A percentile compares a stretch with the other conserved stretches of the same genome.
Evolutionary conservation across 805 yeast genomes (phyloP).

Genomic region (Huiozyma sinensis): DNA sequence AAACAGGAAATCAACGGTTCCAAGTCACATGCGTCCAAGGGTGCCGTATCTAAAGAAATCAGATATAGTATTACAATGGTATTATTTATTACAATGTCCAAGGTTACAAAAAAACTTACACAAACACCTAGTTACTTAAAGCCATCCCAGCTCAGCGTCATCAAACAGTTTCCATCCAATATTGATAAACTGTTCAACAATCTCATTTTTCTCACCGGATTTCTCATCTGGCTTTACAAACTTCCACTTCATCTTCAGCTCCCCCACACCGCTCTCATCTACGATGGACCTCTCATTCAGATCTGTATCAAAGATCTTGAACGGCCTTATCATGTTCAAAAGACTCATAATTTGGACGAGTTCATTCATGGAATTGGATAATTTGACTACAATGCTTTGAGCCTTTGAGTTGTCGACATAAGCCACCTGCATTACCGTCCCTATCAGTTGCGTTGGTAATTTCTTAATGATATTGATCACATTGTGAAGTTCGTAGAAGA

Average conservation of each 20-base stretch:
- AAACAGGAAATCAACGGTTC: too few species aligned
- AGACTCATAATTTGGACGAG: conserved; percentile 25
- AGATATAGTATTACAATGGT: too few species aligned
- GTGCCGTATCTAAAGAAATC: too few species aligned
- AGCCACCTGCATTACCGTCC: conserved; percentile 18
- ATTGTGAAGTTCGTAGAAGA: conserved; percentile 20
- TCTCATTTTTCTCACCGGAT: conserved; percentile 2
- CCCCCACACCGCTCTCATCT: conserved; percentile 4
- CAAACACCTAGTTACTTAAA: conserved; percentile 1
- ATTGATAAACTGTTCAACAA: conserved; percentile 10
- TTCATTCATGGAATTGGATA: conserved; percentile 27
- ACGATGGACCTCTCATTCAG: conserved; percentile 2
- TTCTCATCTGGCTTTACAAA: conserved; percentile 2
- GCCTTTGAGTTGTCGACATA: conserved; percentile 10
- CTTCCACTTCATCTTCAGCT: conserved; percentile 6
- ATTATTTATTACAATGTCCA: too few species aligned
- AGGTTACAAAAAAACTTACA: too few species aligned
- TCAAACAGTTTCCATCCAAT: conserved; percentile 25
- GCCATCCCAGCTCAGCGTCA: conserved; percentile 27
- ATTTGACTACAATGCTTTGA: conserved; percentile 21
- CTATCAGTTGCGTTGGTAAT: conserved; percentile 23
- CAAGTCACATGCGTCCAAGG: too few species aligned
- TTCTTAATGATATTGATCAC: conserved; percentile 21
- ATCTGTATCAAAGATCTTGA: conserved; percentile 19
- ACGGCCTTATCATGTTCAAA: conserved; percentile 22